These are phyloP conservation scores for Clonostachys byssicola DNA, from an alignment of 2,329 filamentous ascomycete genomes.

Conservation along the genomic window DNA sequence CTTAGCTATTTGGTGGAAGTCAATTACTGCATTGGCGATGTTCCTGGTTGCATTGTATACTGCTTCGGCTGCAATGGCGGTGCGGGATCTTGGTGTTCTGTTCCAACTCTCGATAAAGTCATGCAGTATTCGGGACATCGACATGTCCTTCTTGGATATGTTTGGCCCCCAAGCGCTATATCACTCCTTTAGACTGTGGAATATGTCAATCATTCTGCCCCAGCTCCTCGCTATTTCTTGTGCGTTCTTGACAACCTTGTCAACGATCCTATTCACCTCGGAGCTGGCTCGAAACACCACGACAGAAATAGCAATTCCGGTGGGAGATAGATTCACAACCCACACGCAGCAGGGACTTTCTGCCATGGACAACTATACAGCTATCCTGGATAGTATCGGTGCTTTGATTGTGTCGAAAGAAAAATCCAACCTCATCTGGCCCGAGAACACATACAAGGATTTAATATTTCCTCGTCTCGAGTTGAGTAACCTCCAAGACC, in stretches of 20 bases:
- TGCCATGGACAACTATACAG: too few species aligned
- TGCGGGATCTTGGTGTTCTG: not conserved
- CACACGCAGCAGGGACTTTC: too few species aligned
- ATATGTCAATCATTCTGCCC: not conserved
- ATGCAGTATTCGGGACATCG: not conserved
- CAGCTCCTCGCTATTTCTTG: not conserved
- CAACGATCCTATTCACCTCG: not conserved
- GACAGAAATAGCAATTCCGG: too few species aligned
- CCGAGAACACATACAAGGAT: too few species aligned
- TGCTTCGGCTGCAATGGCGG: not conserved
- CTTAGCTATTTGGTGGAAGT: not conserved
- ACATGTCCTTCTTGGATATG: not conserved
- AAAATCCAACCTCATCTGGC: too few species aligned
- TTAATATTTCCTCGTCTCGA: too few species aligned
- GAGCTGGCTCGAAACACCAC: not conserved
- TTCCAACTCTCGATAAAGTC: not conserved
- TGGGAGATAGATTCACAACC: too few species aligned
- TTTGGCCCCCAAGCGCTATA: not conserved
- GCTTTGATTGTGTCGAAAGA: too few species aligned
- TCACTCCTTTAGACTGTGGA: not conserved
- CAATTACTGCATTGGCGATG: not conserved
- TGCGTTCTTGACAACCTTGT: not conserved
- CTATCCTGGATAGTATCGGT: too few species aligned
- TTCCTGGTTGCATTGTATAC: not conserved
- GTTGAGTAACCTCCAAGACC: too few species aligned